phyloP scores from a whole-genome alignment of 371 early-diverging fungal genomes.

The Mortierella sp. region DNA sequence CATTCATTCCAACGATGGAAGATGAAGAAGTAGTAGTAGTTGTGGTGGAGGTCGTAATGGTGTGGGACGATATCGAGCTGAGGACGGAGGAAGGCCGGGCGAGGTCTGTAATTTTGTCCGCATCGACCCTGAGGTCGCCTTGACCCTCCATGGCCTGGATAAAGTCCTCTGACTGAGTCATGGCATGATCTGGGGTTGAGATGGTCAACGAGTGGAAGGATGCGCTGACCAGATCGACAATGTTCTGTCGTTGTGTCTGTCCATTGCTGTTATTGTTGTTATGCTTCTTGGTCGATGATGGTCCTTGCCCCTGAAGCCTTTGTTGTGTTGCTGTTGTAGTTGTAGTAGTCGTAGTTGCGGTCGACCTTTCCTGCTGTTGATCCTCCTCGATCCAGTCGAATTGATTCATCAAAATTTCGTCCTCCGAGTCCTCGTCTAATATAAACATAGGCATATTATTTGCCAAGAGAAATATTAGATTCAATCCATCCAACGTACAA shows the following conservation, averaged over 20 bases:
- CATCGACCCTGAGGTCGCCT: constrained; percentile 27
- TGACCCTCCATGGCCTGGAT: constrained; percentile 28
- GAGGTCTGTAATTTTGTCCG: constrained; percentile 35
- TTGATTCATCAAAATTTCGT: constrained; percentile 53
- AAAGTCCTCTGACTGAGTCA: constrained; percentile 53
- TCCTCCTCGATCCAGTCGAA: constrained; percentile 56
- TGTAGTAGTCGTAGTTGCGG: neutral
- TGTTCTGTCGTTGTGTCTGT: neutral
- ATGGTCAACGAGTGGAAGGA: constrained; percentile 10
- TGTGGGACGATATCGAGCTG: neutral
- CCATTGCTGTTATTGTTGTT: neutral
- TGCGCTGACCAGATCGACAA: neutral
- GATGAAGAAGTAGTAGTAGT: neutral
- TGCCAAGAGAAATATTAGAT: constrained; percentile 5
- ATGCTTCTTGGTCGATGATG: constrained; percentile 2
- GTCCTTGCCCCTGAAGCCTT: neutral
- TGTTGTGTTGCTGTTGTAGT: neutral
- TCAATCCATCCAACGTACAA: neutral
- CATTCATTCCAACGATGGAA: neutral
- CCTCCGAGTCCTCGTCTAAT: constrained; percentile 52
- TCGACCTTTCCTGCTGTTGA: constrained; percentile 13
- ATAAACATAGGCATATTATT: neutral
- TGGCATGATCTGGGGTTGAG: constrained; percentile 19
- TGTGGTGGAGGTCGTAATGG: neutral
- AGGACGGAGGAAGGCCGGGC: constrained; percentile 20